Percentiles rank a stretch among this genome's conserved stretches.
Evolutionary conservation across 2,329 filamentous ascomycete species (phyloP).

Genomic region (Clonostachys rhizophaga): DNA sequence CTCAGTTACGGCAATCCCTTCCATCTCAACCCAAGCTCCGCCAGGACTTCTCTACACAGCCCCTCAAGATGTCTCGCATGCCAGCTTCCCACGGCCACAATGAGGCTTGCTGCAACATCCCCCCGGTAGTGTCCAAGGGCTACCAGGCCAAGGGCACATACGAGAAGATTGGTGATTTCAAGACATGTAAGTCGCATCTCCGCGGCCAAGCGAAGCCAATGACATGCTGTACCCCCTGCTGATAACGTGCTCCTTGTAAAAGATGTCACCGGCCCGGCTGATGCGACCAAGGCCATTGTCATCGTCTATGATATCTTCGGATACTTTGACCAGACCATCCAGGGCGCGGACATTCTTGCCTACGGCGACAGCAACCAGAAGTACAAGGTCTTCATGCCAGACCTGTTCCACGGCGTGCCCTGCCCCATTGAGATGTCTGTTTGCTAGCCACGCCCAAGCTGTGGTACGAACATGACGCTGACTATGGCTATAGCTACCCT

Average conservation of each 20-base stretch:
- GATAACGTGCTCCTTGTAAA: not conserved
- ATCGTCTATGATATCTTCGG: constrained; percentile 65
- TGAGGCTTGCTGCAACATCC: constrained; percentile 53
- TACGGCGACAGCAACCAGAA: constrained; percentile 51
- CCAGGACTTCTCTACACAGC: not conserved
- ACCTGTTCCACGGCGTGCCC: constrained; percentile 80
- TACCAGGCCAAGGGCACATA: constrained; percentile 53
- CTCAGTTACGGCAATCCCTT: not conserved
- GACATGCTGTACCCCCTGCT: no score
- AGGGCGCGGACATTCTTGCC: constrained; percentile 65
- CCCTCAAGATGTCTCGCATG: constrained; percentile 28
- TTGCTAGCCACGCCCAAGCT: no score
- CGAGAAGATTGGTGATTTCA: constrained; percentile 49
- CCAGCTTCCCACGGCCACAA: constrained; percentile 40
- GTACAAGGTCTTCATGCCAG: constrained; percentile 86
- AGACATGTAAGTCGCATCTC: constrained; percentile 33
- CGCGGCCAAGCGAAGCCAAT: no score
- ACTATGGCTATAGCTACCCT: constrained; percentile 44
- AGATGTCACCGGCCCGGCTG: constrained; percentile 42
- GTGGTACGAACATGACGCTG: not conserved
- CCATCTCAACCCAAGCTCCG: not conserved
- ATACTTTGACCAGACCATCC: constrained; percentile 65
- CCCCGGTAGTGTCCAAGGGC: constrained; percentile 49
- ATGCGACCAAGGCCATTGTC: constrained; percentile 54
- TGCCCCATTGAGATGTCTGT: constrained; percentile 44